A percentile compares a stretch with the other conserved stretches of the same genome.
phyloP scores from a whole-genome alignment of 805 yeast genomes.

The Candida boidinii region DNA sequence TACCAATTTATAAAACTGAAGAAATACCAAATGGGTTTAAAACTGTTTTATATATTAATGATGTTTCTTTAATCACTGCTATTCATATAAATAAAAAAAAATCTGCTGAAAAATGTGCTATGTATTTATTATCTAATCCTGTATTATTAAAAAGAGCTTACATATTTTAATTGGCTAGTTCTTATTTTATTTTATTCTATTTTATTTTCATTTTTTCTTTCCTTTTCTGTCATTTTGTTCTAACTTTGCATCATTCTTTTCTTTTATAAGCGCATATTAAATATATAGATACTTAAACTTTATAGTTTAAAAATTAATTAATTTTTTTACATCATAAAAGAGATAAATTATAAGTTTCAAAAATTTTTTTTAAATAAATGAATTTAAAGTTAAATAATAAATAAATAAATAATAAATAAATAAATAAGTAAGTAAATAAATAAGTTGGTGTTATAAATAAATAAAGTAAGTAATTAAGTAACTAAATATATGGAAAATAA shows the following conservation, averaged over 20 bases:
- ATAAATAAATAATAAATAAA: slow-evolving; percentile 3
- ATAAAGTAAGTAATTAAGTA: neutral
- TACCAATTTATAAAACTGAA: slow-evolving; percentile 25
- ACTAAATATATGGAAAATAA: slow-evolving; percentile 1
- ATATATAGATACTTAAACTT: too few species aligned
- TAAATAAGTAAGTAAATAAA: slow-evolving; percentile 7
- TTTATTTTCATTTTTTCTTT: too few species aligned
- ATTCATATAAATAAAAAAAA: slow-evolving; percentile 26
- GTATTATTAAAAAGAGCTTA: slow-evolving; percentile 11
- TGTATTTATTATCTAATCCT: slow-evolving; percentile 18
- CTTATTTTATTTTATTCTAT: too few species aligned
- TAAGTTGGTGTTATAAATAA: neutral
- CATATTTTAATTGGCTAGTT: slow-evolving; percentile 4
- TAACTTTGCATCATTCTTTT: too few species aligned
- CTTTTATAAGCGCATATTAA: too few species aligned
- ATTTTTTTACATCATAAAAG: too few species aligned
- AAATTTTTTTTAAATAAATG: neutral
- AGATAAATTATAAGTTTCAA: neutral
- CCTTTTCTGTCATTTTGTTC: too few species aligned
- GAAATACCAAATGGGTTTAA: slow-evolving; percentile 15
- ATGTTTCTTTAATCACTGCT: slow-evolving; percentile 24
- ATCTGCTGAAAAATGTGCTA: slow-evolving; percentile 32
- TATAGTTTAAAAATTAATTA: too few species aligned
- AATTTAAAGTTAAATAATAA: slow-evolving; percentile 6
- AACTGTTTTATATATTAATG: slow-evolving; percentile 22